A percentile compares a stretch with the other conserved stretches of the same genome.
Evolutionary conservation across 768 basidiomycete species (phyloP).

Genomic region (Amanita pallidorosea): DNA sequence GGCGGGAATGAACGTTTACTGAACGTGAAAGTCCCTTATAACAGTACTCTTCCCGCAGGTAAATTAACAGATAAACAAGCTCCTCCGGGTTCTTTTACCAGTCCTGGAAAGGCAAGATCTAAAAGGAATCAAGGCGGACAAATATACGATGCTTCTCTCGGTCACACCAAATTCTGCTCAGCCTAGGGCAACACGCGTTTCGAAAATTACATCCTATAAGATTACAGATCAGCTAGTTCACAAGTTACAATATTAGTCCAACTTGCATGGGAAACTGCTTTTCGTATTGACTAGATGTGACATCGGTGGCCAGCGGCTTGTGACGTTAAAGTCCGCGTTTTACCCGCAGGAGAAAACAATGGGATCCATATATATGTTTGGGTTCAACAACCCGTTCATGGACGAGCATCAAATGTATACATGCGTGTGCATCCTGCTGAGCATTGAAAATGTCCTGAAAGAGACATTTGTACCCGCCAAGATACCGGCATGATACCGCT

Average conservation of each 20-base stretch:
- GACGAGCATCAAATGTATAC: not conserved
- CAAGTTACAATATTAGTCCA: not conserved
- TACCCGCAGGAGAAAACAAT: not conserved
- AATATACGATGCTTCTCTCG: slow-evolving; percentile 28
- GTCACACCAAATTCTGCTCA: slow-evolving; percentile 28
- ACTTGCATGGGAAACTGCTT: not conserved
- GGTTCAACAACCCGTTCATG: not conserved
- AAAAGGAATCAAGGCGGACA: slow-evolving; percentile 21
- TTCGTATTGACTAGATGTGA: not conserved
- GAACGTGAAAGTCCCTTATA: slow-evolving; percentile 32
- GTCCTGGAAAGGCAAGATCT: slow-evolving; percentile 35
- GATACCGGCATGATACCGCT: not conserved
- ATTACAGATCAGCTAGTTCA: not conserved
- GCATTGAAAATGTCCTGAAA: not conserved
- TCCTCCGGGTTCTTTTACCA: slow-evolving; percentile 47
- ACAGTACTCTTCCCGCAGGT: slow-evolving; percentile 28
- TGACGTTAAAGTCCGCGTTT: not conserved
- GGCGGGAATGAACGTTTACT: slow-evolving; percentile 32
- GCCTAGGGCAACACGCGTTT: slow-evolving; percentile 15
- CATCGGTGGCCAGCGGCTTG: not conserved
- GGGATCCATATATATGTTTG: not conserved
- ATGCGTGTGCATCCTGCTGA: not conserved
- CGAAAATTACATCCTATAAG: slow-evolving; percentile 3
- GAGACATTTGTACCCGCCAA: not conserved
- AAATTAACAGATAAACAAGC: slow-evolving; percentile 43